Evolutionary conservation across 805 yeast species (phyloP), one percentile per base, ranked within the genome.

Genomic region (Wickerhamomyces bisporus): DNA sequence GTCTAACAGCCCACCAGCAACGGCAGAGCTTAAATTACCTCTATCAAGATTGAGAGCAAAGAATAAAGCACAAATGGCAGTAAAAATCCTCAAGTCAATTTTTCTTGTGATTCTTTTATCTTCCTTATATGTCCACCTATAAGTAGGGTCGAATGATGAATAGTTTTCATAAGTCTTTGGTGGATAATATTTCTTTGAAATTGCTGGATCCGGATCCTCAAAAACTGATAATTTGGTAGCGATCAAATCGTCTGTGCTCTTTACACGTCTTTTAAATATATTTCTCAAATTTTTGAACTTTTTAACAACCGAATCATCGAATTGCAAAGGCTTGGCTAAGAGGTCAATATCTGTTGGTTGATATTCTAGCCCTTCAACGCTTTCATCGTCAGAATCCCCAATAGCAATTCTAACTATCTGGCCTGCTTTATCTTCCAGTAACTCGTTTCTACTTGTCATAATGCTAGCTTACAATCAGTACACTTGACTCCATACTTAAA

Each of bases 41-140:
- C 86, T 59, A 54, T 77, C 83, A 35, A 77, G 50, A 44, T 79
- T 75, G 33, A 79, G 64, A 8, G 75, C 75, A 34, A 70, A 57
- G 50, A 79, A 77, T 74, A 78, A 65, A 35, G 77, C 42, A 42
- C 75, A 74, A 0, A 81, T 81, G 58, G 76, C 64, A 19, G 74
- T 52, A 6, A 78, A 63, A 18, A 80, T 80, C 33, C 71, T 61
- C 56, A 61, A 65, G 45, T 81, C 83, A 17, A 74, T 57, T 49
- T 75, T 77, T 47, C 75, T 44, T 11, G 69, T 50, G 5, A 79
- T 47, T 29, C 52, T 60, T 34, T 57, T 63, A 42, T 79, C 83
- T 49, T 77, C 83, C 33, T 66, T 58, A 9, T 45, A 42, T 0
- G 72, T 60, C 85, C 84, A 79, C 5, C 61, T 61, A 32, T 77